Base-by-base conservation (phyloP, 2,329 filamentous ascomycete genomes). In the Aspergillus carbonarius region DNA sequence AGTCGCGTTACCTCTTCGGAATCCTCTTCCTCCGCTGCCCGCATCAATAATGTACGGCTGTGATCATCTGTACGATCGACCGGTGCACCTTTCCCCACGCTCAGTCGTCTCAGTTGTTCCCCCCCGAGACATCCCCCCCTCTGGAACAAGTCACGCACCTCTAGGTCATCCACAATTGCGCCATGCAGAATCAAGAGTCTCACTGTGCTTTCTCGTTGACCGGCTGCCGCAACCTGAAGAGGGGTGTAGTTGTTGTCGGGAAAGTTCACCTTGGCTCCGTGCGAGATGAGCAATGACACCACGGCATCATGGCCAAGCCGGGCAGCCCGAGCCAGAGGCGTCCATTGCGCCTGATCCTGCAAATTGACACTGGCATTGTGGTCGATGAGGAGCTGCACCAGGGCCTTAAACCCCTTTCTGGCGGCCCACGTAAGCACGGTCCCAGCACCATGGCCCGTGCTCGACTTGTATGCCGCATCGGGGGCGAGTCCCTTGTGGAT, bases 401-500 rank as follows among this genome's bases (percentile, higher is more conserved):
- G 8, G 1, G 27, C 9, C 1, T 18, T 9, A 9, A 61, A 39
- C 4, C 54, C 40, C 9, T 53, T 44, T 1, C 32, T n/a, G 6
- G 56, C 57, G 1, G 61, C 59, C 54, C 48, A 53, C n/a, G 49
- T 58, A 12, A 63, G 51, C 5, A 57, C n/a, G 13, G 61, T 59
- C 3, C 32, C 32, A 23, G 34, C 15, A 13, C 13, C 18, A 6
- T 20, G 39, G 12, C 39, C 18, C 12, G 17, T 40, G 3, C 3
- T 7, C 13, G 13, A 20, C 30, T 35, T 13, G 35, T 13, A 35
- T n/a, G 20, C 35, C 18, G 18, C 10, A n/a, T 51, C 37, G 15
- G 35, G 13, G n/a, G 8, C 18, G 12, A 37, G 3, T 4, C 12
- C 17, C 30, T 39, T 51, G 8, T 8, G 7, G 3, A 20, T 17